Conservation (phyloP, 2,329 filamentous ascomycete species). For the Teratosphaeria pseudoeucalypti region DNA sequence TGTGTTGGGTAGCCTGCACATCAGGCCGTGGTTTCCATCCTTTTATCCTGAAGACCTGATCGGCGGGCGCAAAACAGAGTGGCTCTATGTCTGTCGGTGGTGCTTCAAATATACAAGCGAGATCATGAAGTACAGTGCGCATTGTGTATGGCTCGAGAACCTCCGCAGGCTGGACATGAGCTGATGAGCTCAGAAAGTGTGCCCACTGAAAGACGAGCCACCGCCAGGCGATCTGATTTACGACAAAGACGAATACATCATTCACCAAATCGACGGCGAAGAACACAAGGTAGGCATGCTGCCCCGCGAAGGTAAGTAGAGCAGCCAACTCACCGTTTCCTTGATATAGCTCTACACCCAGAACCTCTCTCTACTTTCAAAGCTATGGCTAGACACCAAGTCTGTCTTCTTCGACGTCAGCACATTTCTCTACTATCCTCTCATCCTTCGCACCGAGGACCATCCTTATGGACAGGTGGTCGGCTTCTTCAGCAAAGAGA, state of each 20-base stretch:
- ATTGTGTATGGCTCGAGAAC: slow-evolving; percentile 27
- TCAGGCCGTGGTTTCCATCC: slow-evolving; percentile 86
- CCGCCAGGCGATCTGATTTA: slow-evolving; percentile 69
- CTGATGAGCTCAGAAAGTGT: slow-evolving; percentile 31
- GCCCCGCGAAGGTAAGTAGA: not conserved
- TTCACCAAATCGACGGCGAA: slow-evolving; percentile 90
- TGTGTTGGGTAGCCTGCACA: slow-evolving; percentile 71
- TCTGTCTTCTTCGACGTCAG: slow-evolving; percentile 96
- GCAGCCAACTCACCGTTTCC: not conserved
- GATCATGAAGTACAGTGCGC: slow-evolving; percentile 37
- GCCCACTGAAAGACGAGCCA: slow-evolving; percentile 29
- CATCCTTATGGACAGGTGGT: slow-evolving; percentile 48
- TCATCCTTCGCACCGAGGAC: slow-evolving; percentile 54
- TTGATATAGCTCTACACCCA: slow-evolving; percentile 63
- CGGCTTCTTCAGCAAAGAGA: slow-evolving; percentile 99
- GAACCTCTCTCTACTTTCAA: slow-evolving; percentile 90
- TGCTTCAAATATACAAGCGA: slow-evolving; percentile 86
- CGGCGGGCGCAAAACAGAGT: slow-evolving; percentile 31
- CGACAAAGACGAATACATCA: slow-evolving; percentile 65
- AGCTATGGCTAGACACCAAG: slow-evolving; percentile 96
- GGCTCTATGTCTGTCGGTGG: slow-evolving; percentile 77
- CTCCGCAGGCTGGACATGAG: not conserved
- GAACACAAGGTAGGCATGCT: slow-evolving; percentile 48
- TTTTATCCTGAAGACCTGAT: slow-evolving; percentile 65
- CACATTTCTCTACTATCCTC: slow-evolving; percentile 87